These are phyloP conservation scores for Ustilago esculenta DNA, from an alignment of 1,284 basidiomycete genomes.

Conservation along the genomic window DNA sequence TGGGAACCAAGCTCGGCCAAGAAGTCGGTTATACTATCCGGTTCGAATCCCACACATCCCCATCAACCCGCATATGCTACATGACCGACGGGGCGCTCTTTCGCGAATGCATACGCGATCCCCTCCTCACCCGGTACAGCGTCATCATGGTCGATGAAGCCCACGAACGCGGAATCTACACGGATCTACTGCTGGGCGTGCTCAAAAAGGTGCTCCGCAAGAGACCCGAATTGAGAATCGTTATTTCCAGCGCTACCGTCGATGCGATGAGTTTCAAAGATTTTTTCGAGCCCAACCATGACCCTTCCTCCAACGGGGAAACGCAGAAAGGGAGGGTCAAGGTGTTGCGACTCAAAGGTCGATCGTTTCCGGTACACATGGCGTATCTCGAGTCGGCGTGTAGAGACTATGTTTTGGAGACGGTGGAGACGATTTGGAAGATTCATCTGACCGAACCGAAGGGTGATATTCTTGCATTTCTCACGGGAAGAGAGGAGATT, in stretches of 20 bases:
- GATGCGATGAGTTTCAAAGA: constrained; percentile 87
- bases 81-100: constrained; percentile 59
- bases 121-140: constrained; percentile 58
- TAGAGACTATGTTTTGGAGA: constrained; percentile 65
- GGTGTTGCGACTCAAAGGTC: constrained; percentile 67
- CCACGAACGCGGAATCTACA: constrained; percentile 68
- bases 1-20: constrained; percentile 74
- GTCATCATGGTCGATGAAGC: constrained; percentile 69
- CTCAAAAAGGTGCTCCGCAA: constrained; percentile 79
- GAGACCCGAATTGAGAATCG: constrained; percentile 84
- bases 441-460: constrained; percentile 71
- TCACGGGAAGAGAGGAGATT: constrained; percentile 69
- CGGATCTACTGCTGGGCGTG: constrained; percentile 68
- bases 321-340: constrained; percentile 34
- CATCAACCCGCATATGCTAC: constrained; percentile 66
- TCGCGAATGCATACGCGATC: constrained; percentile 59
- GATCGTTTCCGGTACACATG: constrained; percentile 67
- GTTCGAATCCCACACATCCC: constrained; percentile 67
- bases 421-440: constrained; percentile 67
- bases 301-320: neutral
- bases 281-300: constrained; percentile 75
- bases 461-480: constrained; percentile 70
- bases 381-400: constrained; percentile 66
- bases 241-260: constrained; percentile 93
- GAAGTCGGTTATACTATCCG: constrained; percentile 74